Conservation (phyloP, 1,284 basidiomycete genomes). For the Papiliotrema laurentii region DNA sequence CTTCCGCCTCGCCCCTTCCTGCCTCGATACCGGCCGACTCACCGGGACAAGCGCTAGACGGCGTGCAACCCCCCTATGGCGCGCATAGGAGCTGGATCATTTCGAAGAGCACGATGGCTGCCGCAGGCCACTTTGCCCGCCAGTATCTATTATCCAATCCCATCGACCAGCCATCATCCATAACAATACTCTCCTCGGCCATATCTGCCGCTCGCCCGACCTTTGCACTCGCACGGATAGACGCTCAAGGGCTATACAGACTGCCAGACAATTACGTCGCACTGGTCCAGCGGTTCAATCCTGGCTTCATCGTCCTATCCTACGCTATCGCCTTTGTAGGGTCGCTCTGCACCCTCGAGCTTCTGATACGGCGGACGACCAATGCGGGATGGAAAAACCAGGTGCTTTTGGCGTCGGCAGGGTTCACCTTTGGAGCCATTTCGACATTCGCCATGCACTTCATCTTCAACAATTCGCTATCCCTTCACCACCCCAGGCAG, state of each 20-base stretch:
- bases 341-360: slow-evolving; percentile 48
- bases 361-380: slow-evolving; percentile 47
- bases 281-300: slow-evolving; percentile 38
- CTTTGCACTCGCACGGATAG: slow-evolving; percentile 2
- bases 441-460: slow-evolving; percentile 51
- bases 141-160: not conserved
- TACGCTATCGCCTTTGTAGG: slow-evolving; percentile 49
- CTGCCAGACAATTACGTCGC: slow-evolving; percentile 27
- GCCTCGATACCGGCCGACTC: not conserved
- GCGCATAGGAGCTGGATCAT: too few relatives aligned
- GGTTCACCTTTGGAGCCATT: slow-evolving; percentile 49
- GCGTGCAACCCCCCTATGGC: too few relatives aligned
- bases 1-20: slow-evolving; percentile 21
- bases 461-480: slow-evolving; percentile 50
- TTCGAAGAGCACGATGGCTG: too few relatives aligned
- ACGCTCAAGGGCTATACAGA: slow-evolving; percentile 7
- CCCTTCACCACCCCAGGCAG: slow-evolving; percentile 39
- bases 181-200: not conserved
- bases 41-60: too few relatives aligned
- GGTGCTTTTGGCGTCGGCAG: slow-evolving; percentile 44
- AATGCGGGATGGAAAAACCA: slow-evolving; percentile 47
- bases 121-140: not conserved
- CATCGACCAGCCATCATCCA: too few relatives aligned
- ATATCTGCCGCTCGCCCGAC: not conserved
- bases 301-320: slow-evolving; percentile 47